Conservation (phyloP, 2,329 filamentous ascomycete species). For the Colletotrichum graminicola region DNA sequence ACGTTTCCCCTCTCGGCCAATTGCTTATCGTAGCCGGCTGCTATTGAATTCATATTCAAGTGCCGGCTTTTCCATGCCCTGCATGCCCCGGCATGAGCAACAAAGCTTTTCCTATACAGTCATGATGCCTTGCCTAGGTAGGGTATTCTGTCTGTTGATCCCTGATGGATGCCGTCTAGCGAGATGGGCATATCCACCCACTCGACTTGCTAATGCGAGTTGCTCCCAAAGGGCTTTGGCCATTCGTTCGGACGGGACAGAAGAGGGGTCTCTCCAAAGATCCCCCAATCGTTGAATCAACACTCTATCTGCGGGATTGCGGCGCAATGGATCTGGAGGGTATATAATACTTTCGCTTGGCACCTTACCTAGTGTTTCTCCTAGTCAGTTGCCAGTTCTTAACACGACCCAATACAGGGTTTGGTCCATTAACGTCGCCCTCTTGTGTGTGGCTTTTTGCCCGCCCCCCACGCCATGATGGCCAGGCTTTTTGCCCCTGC, state of each 20-base stretch:
- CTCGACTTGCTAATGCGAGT: conserved; percentile 21
- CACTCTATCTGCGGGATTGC: conserved; percentile 10
- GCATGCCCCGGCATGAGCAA: conserved; percentile 14
- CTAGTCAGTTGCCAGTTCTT: conserved; percentile 20
- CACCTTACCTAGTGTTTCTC: conserved; percentile 13
- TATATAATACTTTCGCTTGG: conserved; percentile 36
- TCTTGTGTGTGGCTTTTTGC: not conserved
- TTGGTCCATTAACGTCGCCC: conserved; percentile 14
- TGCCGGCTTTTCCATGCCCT: too few species aligned
- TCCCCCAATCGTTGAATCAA: conserved; percentile 27
- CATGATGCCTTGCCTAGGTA: not conserved
- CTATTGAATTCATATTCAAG: too few species aligned
- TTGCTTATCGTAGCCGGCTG: too few species aligned
- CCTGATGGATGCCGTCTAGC: not conserved
- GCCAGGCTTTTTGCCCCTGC: conserved; percentile 24
- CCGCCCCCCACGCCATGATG: conserved; percentile 35
- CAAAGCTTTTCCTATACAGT: conserved; percentile 8
- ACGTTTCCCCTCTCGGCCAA: too few species aligned
- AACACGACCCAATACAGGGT: conserved; percentile 18
- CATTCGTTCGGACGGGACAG: conserved; percentile 34
- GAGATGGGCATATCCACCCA: conserved; percentile 17
- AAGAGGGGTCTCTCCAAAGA: conserved; percentile 8
- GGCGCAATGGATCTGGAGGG: conserved; percentile 19
- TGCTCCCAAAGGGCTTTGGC: conserved; percentile 20
- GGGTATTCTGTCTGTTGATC: not conserved